Base-by-base conservation (phyloP, 164 flowering plant genomes). In the Piper longum region DNA sequence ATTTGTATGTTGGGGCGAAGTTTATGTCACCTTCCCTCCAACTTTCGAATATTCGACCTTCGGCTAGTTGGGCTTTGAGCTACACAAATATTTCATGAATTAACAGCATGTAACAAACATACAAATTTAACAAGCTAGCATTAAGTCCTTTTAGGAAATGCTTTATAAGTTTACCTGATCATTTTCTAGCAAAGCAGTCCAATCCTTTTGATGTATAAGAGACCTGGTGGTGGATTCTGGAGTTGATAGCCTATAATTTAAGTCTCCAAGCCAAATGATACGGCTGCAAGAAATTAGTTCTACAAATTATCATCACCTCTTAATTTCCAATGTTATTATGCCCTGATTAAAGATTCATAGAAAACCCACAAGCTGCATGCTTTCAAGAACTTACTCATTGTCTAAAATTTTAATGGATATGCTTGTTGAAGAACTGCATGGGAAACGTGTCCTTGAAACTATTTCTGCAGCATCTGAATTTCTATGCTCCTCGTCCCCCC, bases 1-100 rank as follows among this genome's bases (percentile, higher is more conserved):
- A 87, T 74, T 87, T 85, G 72, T 86, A 90, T 11, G 95, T 90
- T 6, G 95, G 97, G 5, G 97, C 86, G 64, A 90, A 90, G 68
- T 81, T 83, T 17, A 87, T 81, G 65, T 63, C 69, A 1, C 91
- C 95, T 64, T 89, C 96, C 18, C 66, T 74, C 96, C 96, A 89
- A 1, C 96, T 91, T 70, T 89, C 77, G 59, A 89, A 89, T 13
- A 84, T 87, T 52, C 64, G 66, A 16, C 71, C 71, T 41, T 63
- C 63, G 19, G 63, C 41, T 18, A 63, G 67, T 57, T 69, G 90
- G 61, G 56, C 72, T 61, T 64, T 78, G 65, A 88, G 79, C 96
- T 88, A 70, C 73, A 70, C 36, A 26, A 26, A 26, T 26, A 26
- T 64, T 39, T 57, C 55, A 18, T 7, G 8, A 44, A 56, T 55